phyloP scores from a whole-genome alignment of 345 rosid species.

The Garcia nutans region DNA sequence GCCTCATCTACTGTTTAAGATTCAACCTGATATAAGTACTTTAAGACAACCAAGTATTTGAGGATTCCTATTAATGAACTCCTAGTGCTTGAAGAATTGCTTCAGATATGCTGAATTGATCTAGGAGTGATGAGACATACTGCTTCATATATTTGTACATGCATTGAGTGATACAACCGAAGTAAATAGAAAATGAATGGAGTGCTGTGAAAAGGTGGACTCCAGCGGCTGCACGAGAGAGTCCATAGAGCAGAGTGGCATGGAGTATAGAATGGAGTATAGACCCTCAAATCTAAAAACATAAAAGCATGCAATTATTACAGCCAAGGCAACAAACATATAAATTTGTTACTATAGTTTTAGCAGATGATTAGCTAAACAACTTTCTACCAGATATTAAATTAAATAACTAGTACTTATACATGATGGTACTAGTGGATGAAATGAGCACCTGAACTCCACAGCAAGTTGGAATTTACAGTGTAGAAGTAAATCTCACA shows the following conservation, averaged over 20 bases:
- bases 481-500: not conserved
- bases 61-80: too few relatives aligned
- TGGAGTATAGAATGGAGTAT: not conserved
- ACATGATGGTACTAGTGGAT: not conserved
- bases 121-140: too few relatives aligned
- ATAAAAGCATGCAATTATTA: not conserved
- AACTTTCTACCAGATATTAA: not conserved
- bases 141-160: too few relatives aligned
- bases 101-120: too few relatives aligned
- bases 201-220: not conserved
- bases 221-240: not conserved
- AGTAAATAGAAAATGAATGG: not conserved
- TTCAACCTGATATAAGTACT: too few relatives aligned
- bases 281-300: not conserved
- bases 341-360: not conserved
- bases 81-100: too few relatives aligned
- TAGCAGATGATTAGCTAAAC: not conserved
- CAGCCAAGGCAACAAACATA: not conserved
- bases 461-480: conserved; percentile 2
- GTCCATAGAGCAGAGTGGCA: not conserved
- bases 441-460: not conserved
- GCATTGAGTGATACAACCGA: too few relatives aligned
- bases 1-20: too few relatives aligned
- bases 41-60: too few relatives aligned
- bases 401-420: not conserved